Evolutionary conservation across 441 rosid species (phyloP).

Genomic region (Croton laevigatus): DNA sequence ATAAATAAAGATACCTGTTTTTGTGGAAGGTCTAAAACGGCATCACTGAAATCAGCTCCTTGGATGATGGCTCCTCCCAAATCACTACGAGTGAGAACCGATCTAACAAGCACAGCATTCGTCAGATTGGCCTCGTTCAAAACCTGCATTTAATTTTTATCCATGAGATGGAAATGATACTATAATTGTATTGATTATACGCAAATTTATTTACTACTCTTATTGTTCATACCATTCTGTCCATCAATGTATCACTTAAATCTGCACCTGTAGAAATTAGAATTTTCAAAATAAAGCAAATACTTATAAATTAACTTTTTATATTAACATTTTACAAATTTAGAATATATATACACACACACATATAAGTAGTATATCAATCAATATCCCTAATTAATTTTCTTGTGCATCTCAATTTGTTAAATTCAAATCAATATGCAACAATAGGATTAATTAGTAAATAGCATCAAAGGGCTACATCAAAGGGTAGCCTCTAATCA

Average conservation of each 20-base stretch:
- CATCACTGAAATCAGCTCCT: constrained; percentile 97
- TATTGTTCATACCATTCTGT: constrained; percentile 65
- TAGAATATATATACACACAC: too few species aligned
- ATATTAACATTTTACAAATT: too few species aligned
- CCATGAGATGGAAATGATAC: not conserved
- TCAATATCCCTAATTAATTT: too few species aligned
- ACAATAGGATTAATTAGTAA: too few species aligned
- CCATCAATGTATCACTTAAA: constrained; percentile 95
- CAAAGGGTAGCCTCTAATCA: too few species aligned
- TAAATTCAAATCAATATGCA: too few species aligned
- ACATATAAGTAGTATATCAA: too few species aligned
- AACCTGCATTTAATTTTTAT: constrained; percentile 36
- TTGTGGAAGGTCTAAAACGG: constrained; percentile 83
- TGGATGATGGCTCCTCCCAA: constrained; percentile 87
- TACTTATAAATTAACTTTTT: too few species aligned
- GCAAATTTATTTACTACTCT: not conserved
- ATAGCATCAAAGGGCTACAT: too few species aligned
- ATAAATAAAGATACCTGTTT: constrained; percentile 51
- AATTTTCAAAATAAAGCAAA: not conserved
- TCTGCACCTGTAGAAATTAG: constrained; percentile 68
- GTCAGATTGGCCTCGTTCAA: constrained; percentile 87
- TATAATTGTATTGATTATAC: not conserved
- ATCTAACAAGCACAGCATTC: constrained; percentile 72
- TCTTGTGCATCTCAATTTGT: too few species aligned
- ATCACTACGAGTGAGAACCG: constrained; percentile 88